These are phyloP conservation scores for Posidonia australis DNA, from an alignment of 106 monocot species.

Conservation along the genomic window DNA sequence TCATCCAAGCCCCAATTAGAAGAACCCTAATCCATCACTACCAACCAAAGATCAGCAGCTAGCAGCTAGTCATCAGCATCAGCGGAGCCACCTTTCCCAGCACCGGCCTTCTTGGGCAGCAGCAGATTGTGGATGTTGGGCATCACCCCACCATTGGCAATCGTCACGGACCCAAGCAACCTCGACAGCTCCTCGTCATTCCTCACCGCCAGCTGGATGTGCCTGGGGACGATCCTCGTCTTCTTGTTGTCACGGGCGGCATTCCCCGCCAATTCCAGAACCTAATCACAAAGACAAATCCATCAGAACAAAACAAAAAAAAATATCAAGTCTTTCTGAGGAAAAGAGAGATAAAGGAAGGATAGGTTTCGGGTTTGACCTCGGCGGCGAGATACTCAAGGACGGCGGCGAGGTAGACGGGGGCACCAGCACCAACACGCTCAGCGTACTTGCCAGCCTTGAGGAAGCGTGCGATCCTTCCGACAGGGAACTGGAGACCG, in stretches of 20 bases:
- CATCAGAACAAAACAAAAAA: neutral
- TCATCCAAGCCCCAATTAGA: too few species aligned
- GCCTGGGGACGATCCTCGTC: conserved; percentile 50
- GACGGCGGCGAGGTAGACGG: conserved; percentile 62
- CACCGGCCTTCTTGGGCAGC: conserved; percentile 49
- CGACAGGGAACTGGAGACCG: conserved; percentile 62
- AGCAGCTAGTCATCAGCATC: too few species aligned
- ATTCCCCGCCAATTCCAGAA: conserved; percentile 53
- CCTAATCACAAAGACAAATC: neutral
- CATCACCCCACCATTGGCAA: conserved; percentile 56
- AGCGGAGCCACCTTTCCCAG: conserved; percentile 33
- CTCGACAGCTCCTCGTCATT: conserved; percentile 66
- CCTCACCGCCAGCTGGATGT: conserved; percentile 58
- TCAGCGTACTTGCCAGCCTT: conserved; percentile 53
- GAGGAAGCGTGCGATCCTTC: conserved; percentile 51
- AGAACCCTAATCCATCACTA: too few species aligned
- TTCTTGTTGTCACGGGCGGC: conserved; percentile 69
- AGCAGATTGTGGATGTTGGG: conserved; percentile 58
- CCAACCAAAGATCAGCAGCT: too few species aligned
- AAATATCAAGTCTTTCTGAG: neutral
- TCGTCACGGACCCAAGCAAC: conserved; percentile 47
- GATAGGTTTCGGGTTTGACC: conserved; percentile 5
- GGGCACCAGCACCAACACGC: conserved; percentile 56
- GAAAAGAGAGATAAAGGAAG: neutral
- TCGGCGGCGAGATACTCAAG: conserved; percentile 74